Base-by-base conservation (phyloP, 768 basidiomycete genomes). In the Naganishia randhawae region DNA sequence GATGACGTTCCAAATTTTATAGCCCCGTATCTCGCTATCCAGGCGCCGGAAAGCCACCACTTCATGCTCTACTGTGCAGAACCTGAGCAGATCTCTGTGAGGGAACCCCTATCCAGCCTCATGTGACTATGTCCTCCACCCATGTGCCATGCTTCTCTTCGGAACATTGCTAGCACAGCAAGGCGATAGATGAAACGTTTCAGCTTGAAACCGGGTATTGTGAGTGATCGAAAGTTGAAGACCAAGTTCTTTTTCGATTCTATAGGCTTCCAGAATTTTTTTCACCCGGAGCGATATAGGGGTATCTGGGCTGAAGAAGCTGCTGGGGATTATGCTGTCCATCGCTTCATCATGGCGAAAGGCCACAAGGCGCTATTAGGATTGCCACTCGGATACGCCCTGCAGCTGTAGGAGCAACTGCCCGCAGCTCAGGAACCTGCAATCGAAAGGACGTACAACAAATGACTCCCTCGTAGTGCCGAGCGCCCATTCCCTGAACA, bases 381-480 rank as follows among this genome's bases (percentile, higher is more conserved):
- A n/a, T n/a, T n/a, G n/a, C n/a, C n/a, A n/a, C n/a, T n/a, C n/a
- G n/a, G n/a, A n/a, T n/a, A n/a, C n/a, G n/a, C n/a, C n/a, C n/a
- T n/a, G n/a, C n/a, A n/a, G n/a, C n/a, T n/a, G n/a, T n/a, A n/a
- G n/a, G n/a, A n/a, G n/a, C n/a, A n/a, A 48, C n/a, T 7, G 7
- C 45, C 4, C 19, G n/a, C 45, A 22, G 19, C n/a, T 22, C 45
- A 22, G 54, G 33, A 50, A 50, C 31, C 54, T 32, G 54, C 54
- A 35, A 55, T 55, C 54, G 54, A 55, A 55, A 55, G n/a, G 29
- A 55, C 45, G 19, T 48, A 48, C 45, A 48, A 35, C 33, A 55
- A 22, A 35, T 7, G 7, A 27, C 54, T 32, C 54, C 9, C 33
- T n/a, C n/a, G 2, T 37, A 2, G 27, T 35, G 45, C n/a, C 7